Percentiles rank a stretch among this genome's conserved stretches.
Conservation (phyloP, 768 basidiomycete species). For the Pleurotus giganteus region DNA sequence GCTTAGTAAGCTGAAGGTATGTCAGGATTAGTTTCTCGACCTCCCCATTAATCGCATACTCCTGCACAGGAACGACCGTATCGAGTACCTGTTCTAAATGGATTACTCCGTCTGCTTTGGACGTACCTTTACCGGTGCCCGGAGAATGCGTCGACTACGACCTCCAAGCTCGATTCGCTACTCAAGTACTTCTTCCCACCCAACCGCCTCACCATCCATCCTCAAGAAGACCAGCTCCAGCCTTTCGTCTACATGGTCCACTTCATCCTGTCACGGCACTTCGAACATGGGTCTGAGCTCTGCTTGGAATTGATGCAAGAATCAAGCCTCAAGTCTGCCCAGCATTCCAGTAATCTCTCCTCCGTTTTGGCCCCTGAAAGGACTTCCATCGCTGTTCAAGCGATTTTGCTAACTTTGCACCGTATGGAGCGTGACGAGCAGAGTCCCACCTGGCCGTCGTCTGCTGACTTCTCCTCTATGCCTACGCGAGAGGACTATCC, state of each 20-base stretch:
- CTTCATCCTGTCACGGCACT: conserved; percentile 78
- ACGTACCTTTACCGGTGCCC: conserved; percentile 94
- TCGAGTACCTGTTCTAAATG: conserved; percentile 74
- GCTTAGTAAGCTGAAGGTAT: conserved; percentile 78
- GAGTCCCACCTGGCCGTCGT: conserved; percentile 78
- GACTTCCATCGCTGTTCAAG: conserved; percentile 71
- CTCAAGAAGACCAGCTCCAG: conserved; percentile 74
- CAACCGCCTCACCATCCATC: conserved; percentile 56
- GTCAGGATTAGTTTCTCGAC: conserved; percentile 2
- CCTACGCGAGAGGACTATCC: conserved; percentile 66
- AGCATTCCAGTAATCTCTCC: conserved; percentile 39
- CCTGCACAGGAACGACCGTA: conserved; percentile 69
- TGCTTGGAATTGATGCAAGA: conserved; percentile 82
- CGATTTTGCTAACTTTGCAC: conserved; percentile 70
- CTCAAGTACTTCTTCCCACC: conserved; percentile 79
- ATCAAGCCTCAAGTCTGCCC: conserved; percentile 40
- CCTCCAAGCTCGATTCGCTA: conserved; percentile 72
- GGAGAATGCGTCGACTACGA: conserved; percentile 78
- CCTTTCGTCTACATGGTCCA: conserved; percentile 78
- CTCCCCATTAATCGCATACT: neutral
- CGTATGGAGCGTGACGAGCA: conserved; percentile 69
- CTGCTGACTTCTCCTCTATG: conserved; percentile 58
- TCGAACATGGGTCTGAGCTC: conserved; percentile 82
- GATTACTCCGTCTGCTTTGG: conserved; percentile 83
- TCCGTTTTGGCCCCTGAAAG: conserved; percentile 65